Percentiles rank a stretch among this genome's conserved stretches.
phyloP scores from a whole-genome alignment of 2,329 filamentous ascomycete genomes.

The Diaporthe vaccinii region DNA sequence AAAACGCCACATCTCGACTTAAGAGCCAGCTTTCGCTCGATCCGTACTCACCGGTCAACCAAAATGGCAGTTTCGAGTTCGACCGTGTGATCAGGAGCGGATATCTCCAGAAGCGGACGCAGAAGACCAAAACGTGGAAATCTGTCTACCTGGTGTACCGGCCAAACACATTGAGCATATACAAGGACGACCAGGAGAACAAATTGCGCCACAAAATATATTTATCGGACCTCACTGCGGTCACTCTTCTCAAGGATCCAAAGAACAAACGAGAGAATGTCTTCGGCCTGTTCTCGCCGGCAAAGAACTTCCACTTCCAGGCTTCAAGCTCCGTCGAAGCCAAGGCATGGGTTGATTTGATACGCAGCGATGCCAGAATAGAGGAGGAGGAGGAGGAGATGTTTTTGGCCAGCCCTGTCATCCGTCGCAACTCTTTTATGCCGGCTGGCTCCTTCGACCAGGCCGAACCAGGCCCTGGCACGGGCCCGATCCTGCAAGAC shows the following conservation, averaged over 20 bases:
- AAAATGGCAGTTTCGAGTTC: slow-evolving; percentile 96
- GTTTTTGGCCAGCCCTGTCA: slow-evolving; percentile 76
- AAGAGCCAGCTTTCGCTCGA: slow-evolving; percentile 67
- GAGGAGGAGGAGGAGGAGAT: slow-evolving; percentile 92
- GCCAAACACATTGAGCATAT: slow-evolving; percentile 90
- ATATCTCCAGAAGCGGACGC: slow-evolving; percentile 87
- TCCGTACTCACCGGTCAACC: slow-evolving; percentile 87
- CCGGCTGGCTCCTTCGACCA: slow-evolving; percentile 39
- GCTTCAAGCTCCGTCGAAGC: slow-evolving; percentile 80
- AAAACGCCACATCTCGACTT: slow-evolving; percentile 48
- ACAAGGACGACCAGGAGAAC: slow-evolving; percentile 91
- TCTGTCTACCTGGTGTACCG: slow-evolving; percentile 89
- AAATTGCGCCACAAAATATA: slow-evolving; percentile 90
- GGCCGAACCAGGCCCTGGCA: slow-evolving; percentile 36
- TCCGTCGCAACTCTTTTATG: slow-evolving; percentile 61
- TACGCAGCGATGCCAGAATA: slow-evolving; percentile 83
- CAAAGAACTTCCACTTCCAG: slow-evolving; percentile 92
- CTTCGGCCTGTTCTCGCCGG: slow-evolving; percentile 92
- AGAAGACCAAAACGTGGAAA: slow-evolving; percentile 98
- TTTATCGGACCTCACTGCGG: slow-evolving; percentile 90
- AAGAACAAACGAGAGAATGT: slow-evolving; percentile 89
- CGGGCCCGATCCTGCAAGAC: slow-evolving; percentile 46
- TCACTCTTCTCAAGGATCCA: slow-evolving; percentile 88
- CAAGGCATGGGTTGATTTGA: slow-evolving; percentile 86
- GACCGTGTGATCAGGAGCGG: slow-evolving; percentile 94